Evolutionary conservation across 768 basidiomycete genomes (phyloP), one percentile per base, ranked within the genome.

Genomic region (Tremella fuciformis): DNA sequence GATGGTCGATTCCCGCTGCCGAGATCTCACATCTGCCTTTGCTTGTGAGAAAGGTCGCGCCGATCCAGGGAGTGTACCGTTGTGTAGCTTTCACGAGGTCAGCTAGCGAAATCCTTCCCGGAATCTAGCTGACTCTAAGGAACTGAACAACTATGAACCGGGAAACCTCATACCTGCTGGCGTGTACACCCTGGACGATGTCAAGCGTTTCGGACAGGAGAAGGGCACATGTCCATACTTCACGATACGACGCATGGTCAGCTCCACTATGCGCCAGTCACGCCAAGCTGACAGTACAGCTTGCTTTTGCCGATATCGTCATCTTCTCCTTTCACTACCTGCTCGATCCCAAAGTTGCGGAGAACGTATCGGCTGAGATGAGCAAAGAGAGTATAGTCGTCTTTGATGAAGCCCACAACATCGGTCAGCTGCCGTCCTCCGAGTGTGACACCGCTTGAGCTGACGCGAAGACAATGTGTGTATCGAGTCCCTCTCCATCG

Each of bases 251-350:
- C 80, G 96, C 68, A 98, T 96, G 96, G 94, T 92, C 67, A 65
- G 82, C 71, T n/a, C 41, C 21, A 13, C 34, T 47, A 46, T 22
- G 4, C 15, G 42, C 3, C 41, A 9, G 26, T 11, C 21, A 2
- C 38, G 19, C 26, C 3, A 29, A 11, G 21, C 53, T 51, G 3
- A 25, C 44, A 47, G 11, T 13, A 25, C 64, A 98, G 94, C 88
- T 99, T 84, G 87, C 91, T 0, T 94, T 93, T 76, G 89, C 89
- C 38, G 90, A 96, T 74, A 82, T 98, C 67, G 85, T 99, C 77
- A 98, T 99, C 77, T 99, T 97, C 75, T 99, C 96, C 18, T 99
- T 98, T 78, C 96, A 99, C 77, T 99, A 99, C 76, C 82, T 99
- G 26, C 84, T 99, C 26, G 96, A 99, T 79, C 96, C 96, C 1